Percentiles rank a stretch among this genome's conserved stretches.
Evolutionary conservation across 164 flowering plant genomes (phyloP).

Genomic region (Chloranthus sessilifolius): DNA sequence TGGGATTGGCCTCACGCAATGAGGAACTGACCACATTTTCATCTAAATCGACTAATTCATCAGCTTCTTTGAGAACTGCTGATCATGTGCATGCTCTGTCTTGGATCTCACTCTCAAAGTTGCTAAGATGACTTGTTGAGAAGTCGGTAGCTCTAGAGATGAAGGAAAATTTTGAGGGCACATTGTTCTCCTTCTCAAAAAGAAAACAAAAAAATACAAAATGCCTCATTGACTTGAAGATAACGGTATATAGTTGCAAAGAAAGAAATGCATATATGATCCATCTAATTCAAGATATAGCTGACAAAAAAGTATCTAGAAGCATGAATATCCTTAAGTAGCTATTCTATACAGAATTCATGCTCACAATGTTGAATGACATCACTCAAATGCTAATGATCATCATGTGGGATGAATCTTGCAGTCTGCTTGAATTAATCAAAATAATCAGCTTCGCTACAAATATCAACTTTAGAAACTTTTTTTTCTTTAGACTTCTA

Average conservation of each 20-base stretch:
- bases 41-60: slow-evolving; percentile 28
- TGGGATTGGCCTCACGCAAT: slow-evolving; percentile 18
- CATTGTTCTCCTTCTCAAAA: slow-evolving; percentile 15
- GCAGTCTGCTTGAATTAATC: not conserved
- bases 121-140: slow-evolving; percentile 7
- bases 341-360: not conserved
- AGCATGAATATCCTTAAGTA: not conserved
- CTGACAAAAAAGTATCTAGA: not conserved
- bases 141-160: slow-evolving; percentile 9
- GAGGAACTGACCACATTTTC: slow-evolving; percentile 25
- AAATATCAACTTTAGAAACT: no score
- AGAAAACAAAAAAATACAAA: slow-evolving; percentile 4
- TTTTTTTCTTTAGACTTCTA: no score
- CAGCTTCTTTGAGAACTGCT: slow-evolving; percentile 29
- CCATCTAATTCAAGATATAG: not conserved
- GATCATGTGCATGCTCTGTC: slow-evolving; percentile 24
- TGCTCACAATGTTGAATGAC: no score
- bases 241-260: not conserved
- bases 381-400: no score
- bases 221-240: not conserved
- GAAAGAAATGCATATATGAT: not conserved
- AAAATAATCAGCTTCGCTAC: not conserved
- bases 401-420: no score
- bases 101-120: slow-evolving; percentile 17
- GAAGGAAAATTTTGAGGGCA: slow-evolving; percentile 8